phyloP scores from a whole-genome alignment of 495 filamentous ascomycete genomes.

The Tuber indicum region DNA sequence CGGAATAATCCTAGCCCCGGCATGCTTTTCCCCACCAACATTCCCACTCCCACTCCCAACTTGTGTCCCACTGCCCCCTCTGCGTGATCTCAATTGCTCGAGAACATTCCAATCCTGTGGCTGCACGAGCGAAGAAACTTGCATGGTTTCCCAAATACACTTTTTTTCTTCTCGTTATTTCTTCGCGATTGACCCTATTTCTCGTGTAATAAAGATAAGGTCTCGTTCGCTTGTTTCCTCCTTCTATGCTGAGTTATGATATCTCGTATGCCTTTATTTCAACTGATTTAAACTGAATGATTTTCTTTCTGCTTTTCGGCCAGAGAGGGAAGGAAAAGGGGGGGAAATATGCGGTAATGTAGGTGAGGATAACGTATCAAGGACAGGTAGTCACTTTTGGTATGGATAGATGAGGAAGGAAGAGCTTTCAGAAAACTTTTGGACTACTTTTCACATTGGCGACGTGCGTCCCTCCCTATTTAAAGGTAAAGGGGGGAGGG shows the following conservation, averaged over 20 bases:
- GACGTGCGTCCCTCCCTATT: slow-evolving; percentile 2
- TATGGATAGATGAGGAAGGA: slow-evolving; percentile 1
- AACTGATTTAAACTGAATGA: too few relatives aligned
- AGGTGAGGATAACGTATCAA: background rate
- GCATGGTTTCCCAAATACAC: background rate
- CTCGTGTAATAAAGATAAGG: background rate
- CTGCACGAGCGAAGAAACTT: slow-evolving; percentile 14
- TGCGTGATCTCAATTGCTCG: slow-evolving; percentile 4
- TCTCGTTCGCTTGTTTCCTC: background rate
- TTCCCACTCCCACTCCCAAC: background rate
- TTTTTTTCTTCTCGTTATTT: background rate
- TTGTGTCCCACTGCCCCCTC: background rate
- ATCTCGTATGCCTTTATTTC: background rate
- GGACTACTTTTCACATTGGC: slow-evolving; percentile 5
- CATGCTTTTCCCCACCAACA: slow-evolving; percentile 4
- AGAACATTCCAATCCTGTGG: slow-evolving; percentile 1
- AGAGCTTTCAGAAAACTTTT: slow-evolving; percentile 3
- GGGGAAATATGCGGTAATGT: background rate
- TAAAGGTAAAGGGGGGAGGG: background rate
- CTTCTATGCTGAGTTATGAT: slow-evolving; percentile 4
- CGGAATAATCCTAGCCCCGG: background rate
- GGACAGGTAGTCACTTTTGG: background rate
- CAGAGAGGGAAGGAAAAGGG: background rate
- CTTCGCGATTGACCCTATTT: background rate
- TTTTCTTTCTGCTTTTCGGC: background rate